Percentiles rank a stretch among this genome's conserved stretches.
Conservation (phyloP, 2,329 filamentous ascomycete genomes). For the Ophiostoma himal-ulmi region DNA sequence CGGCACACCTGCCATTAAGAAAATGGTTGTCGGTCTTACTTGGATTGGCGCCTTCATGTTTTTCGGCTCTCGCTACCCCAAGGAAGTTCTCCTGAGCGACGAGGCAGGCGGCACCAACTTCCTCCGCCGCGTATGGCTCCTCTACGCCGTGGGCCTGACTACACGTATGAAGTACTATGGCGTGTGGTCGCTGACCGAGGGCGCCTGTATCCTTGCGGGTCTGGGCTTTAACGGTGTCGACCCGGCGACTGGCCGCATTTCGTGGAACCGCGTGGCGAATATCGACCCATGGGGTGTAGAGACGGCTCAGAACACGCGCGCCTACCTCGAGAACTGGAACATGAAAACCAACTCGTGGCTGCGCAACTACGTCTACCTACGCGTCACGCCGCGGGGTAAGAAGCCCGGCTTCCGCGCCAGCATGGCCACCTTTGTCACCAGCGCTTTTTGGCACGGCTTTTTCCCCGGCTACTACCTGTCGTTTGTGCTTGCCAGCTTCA, state of each 20-base stretch:
- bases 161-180: constrained; percentile 92
- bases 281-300: constrained; percentile 83
- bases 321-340: constrained; percentile 90
- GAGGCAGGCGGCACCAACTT: constrained; percentile 62
- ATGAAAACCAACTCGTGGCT: constrained; percentile 98
- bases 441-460: constrained; percentile 96
- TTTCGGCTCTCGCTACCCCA: constrained; percentile 44
- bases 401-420: constrained; percentile 95
- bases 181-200: constrained; percentile 89
- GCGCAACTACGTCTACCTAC: constrained; percentile 89
- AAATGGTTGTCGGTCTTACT: constrained; percentile 63
- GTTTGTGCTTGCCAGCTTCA: constrained; percentile 82
- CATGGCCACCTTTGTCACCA: constrained; percentile 87
- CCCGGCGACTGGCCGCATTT: constrained; percentile 72
- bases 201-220: constrained; percentile 86
- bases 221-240: constrained; percentile 94
- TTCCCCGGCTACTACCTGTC: constrained; percentile 93
- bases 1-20: constrained; percentile 74
- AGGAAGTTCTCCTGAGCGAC: constrained; percentile 50
- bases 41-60: constrained; percentile 79
- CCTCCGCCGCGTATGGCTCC: constrained; percentile 64
- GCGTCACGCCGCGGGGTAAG: constrained; percentile 89
- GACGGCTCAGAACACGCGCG: constrained; percentile 85
- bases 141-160: constrained; percentile 79
- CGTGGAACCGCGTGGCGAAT: constrained; percentile 86